A percentile compares a stretch with the other conserved stretches of the same genome.
Conservation (phyloP, 805 yeast species). For the Suhomyces pyralidae region DNA sequence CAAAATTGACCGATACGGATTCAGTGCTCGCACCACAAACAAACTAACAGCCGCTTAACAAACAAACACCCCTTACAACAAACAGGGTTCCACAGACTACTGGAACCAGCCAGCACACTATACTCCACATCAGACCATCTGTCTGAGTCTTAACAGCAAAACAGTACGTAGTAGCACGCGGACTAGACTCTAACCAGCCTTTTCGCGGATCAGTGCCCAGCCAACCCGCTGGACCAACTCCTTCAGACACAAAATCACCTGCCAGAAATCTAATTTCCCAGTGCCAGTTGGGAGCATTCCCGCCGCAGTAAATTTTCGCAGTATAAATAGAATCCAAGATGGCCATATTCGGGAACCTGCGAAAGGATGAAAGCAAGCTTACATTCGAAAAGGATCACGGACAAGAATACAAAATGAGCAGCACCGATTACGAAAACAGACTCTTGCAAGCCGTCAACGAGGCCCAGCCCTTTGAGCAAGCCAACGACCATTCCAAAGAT, state of each 20-base stretch:
- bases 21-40: slow-evolving; percentile 1
- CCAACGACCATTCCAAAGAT: slow-evolving; percentile 36
- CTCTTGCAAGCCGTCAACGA: slow-evolving; percentile 89
- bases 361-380: slow-evolving; percentile 1
- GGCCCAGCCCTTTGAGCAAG: slow-evolving; percentile 88
- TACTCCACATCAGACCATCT: not conserved
- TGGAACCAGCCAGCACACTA: not conserved
- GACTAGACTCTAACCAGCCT: not conserved
- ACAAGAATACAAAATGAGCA: slow-evolving; percentile 4
- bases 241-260: not conserved
- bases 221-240: not conserved
- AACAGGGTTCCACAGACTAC: not conserved
- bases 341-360: slow-evolving; percentile 5
- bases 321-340: slow-evolving; percentile 4
- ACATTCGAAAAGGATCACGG: slow-evolving; percentile 1
- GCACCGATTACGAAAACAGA: slow-evolving; percentile 52
- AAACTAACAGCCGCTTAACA: slow-evolving; percentile 1
- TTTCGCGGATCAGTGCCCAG: not conserved
- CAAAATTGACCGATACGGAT: not conserved
- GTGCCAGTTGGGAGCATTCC: slow-evolving; percentile 2
- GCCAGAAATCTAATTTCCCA: not conserved
- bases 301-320: not conserved
- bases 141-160: not conserved
- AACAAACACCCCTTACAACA: not conserved
- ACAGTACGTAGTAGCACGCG: not conserved